A percentile compares a stretch with the other conserved stretches of the same genome.
Evolutionary conservation across 768 basidiomycete genomes (phyloP).

Genomic region (Hydnomerulius pinastri): DNA sequence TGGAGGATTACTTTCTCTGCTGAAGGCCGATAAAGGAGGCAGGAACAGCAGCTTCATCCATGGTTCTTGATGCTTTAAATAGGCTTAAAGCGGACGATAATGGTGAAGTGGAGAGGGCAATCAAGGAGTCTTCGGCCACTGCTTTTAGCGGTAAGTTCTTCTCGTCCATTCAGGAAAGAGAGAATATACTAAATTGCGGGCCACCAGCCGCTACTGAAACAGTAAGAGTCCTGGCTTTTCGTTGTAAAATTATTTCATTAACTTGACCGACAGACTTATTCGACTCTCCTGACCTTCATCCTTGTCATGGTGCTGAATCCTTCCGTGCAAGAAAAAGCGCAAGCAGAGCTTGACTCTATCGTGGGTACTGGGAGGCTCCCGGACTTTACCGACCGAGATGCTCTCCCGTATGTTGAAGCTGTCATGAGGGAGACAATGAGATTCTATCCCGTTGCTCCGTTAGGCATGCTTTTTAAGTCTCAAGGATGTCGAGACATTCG

Average conservation of each 20-base stretch:
- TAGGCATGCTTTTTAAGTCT: conserved; percentile 16
- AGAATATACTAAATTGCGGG: not conserved
- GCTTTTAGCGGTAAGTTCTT: conserved; percentile 10
- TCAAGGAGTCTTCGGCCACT: conserved; percentile 9
- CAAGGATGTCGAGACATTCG: not conserved
- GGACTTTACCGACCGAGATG: conserved; percentile 7
- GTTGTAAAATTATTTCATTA: not conserved
- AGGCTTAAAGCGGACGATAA: not conserved
- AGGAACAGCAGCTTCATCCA: conserved; percentile 36
- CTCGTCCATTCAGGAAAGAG: not conserved
- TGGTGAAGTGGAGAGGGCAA: not conserved
- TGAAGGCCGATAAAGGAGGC: conserved; percentile 22
- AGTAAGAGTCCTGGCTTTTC: not conserved
- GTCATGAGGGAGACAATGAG: conserved; percentile 29
- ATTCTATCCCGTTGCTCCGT: conserved; percentile 24
- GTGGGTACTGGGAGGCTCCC: conserved; percentile 10
- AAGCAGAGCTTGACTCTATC: conserved; percentile 15
- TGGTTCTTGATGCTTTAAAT: conserved; percentile 28
- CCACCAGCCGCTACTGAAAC: conserved; percentile 3
- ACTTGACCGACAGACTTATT: conserved; percentile 7
- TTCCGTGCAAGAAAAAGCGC: conserved; percentile 10
- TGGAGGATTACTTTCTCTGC: not conserved
- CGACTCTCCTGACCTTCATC: conserved; percentile 7
- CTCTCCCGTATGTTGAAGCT: conserved; percentile 15
- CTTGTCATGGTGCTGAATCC: conserved; percentile 19